These are phyloP conservation scores for Phytophthora ramorum DNA, from an alignment of 352 stramenopile species.

Conservation along the genomic window DNA sequence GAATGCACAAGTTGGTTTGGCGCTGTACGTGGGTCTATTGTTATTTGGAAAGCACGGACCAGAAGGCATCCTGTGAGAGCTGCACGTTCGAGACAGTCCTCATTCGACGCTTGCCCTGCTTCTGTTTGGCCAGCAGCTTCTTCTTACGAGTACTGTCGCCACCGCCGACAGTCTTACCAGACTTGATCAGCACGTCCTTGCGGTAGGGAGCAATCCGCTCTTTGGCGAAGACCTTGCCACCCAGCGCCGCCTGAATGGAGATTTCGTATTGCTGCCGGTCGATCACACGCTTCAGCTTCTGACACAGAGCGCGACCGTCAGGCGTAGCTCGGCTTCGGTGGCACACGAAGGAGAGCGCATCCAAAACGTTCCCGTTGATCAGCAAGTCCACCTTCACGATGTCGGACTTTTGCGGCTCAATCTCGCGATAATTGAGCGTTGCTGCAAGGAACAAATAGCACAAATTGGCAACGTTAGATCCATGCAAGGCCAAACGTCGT, in stretches of 20 bases:
- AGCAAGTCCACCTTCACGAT: slow-evolving; percentile 96
- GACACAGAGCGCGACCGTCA: slow-evolving; percentile 90
- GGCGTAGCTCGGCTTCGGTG: slow-evolving; percentile 86
- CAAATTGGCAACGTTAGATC: background rate
- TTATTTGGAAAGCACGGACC: slow-evolving; percentile 96
- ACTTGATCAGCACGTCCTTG: slow-evolving; percentile 97
- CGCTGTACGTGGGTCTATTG: slow-evolving; percentile 15
- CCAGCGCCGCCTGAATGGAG: slow-evolving; percentile 97
- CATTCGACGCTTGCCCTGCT: slow-evolving; percentile 98
- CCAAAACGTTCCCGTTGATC: slow-evolving; percentile 95
- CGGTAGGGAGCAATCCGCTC: slow-evolving; percentile 97
- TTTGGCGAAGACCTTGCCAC: slow-evolving; percentile 96
- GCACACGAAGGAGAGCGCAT: slow-evolving; percentile 98
- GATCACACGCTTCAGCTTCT: slow-evolving; percentile 97
- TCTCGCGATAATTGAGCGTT: slow-evolving; percentile 95
- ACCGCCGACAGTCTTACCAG: slow-evolving; percentile 95
- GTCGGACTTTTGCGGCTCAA: slow-evolving; percentile 91
- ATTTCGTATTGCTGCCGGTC: slow-evolving; percentile 99
- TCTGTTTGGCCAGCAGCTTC: slow-evolving; percentile 99
- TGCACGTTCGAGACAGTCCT: slow-evolving; percentile 97
- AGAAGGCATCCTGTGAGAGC: slow-evolving; percentile 98
- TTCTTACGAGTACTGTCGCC: slow-evolving; percentile 98
- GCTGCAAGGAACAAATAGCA: slow-evolving; percentile 40
- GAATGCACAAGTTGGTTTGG: background rate
- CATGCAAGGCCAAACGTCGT: background rate